Base-by-base conservation (phyloP, 1,284 basidiomycete species). In the Sporisorium graminicola region DNA sequence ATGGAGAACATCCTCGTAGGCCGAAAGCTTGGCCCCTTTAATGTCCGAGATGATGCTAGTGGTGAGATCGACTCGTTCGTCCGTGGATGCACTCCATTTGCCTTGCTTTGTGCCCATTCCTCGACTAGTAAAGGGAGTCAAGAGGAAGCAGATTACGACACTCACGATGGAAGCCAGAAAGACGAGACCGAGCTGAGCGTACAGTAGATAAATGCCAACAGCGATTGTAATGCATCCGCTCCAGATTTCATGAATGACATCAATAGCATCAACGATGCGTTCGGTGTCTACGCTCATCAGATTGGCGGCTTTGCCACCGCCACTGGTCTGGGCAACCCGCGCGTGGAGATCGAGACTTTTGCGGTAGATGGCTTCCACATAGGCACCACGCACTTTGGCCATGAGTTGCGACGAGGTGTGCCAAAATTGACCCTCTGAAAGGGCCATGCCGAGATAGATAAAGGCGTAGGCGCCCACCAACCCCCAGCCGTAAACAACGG, bases 231-330 rank as follows among this genome's bases (percentile, higher is more conserved):
- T 58, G 24, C 65, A 16, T 18, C 69, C 69, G 18, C 70, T 72
- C 72, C 81, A 82, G 29, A 82, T 65, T 3, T 62, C 56, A 40
- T 79, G 78, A 35, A 79, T 27, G 37, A 66, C 47, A 54, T 74
- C 56, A 42, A 79, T 47, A 20, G 46, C 51, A 43, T 58, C 52
- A 46, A 81, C 71, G 49, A 82, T 64, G 22, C 80, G 64, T 51
- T 82, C 80, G 43, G 70, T 65, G 56, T 82, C 81, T n/a, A 79
- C 78, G 26, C 77, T 79, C 77, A 81, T 80, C 22, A 81, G 58
- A 40, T 78, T 81, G 47, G 77, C 77, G 2, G 76, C 75, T 50
- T 66, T 64, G 18, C 76, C 78, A 24, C 78, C 70, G 6, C 81
- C 81, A 24, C 65, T 58, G 12, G 60, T 69, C n/a, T 67, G 78